These are phyloP conservation scores for Saturnispora hagleri DNA, from an alignment of 805 yeast genomes.

Conservation along the genomic window DNA sequence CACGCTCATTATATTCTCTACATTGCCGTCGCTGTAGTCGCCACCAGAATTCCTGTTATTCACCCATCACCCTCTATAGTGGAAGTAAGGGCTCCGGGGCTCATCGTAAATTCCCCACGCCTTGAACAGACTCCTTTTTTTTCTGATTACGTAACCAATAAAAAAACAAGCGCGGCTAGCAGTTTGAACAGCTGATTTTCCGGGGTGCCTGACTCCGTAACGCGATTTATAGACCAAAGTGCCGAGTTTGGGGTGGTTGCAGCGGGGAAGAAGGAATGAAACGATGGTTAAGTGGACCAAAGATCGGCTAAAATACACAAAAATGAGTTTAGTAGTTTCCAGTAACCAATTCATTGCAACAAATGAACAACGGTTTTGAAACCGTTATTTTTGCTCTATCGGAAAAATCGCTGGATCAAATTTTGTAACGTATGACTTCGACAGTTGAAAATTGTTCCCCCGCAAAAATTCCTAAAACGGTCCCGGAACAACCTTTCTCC, in stretches of 20 bases:
- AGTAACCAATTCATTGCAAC: neutral
- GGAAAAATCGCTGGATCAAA: neutral
- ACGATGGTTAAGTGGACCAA: neutral
- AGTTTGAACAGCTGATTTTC: neutral
- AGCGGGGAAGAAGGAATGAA: neutral
- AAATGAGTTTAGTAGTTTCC: no score
- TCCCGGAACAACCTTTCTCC: neutral
- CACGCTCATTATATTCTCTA: no score
- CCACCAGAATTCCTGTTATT: neutral
- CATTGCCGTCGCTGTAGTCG: no score
- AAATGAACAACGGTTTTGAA: neutral
- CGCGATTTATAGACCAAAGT: neutral
- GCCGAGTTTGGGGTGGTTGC: neutral
- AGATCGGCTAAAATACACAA: neutral
- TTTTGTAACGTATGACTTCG: neutral
- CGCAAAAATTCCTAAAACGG: neutral
- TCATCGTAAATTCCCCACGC: neutral
- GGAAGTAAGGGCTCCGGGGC: neutral
- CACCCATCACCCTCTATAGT: neutral
- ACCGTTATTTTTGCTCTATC: neutral
- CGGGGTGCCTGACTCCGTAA: neutral
- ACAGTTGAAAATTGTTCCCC: neutral
- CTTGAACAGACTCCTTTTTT: neutral
- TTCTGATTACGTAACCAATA: neutral
- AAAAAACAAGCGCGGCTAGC: neutral